phyloP scores from a whole-genome alignment of 495 filamentous ascomycete species.

The Xylaria grammica region DNA sequence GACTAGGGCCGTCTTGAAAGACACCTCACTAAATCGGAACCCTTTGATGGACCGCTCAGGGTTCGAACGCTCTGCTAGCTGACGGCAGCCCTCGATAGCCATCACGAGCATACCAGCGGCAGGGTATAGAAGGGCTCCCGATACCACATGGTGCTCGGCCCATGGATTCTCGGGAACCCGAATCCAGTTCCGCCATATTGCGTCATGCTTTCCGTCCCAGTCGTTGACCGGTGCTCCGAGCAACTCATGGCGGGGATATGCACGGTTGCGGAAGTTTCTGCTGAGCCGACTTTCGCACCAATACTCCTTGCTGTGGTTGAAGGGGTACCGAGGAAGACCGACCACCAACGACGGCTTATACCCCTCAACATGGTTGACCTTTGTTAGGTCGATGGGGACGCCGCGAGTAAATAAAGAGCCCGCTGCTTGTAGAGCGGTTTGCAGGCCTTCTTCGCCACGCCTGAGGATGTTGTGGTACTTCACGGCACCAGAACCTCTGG shows the following conservation, averaged over 20 bases:
- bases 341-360: constrained; percentile 25
- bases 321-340: constrained; percentile 41
- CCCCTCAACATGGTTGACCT: constrained; percentile 25
- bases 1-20: constrained; percentile 35
- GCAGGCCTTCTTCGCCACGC: constrained; percentile 10
- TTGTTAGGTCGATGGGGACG: constrained; percentile 40
- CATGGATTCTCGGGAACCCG: constrained; percentile 46
- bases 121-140: constrained; percentile 49
- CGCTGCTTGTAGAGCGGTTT: constrained; percentile 29
- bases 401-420: constrained; percentile 42
- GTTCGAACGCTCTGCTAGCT: constrained; percentile 26
- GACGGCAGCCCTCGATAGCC: constrained; percentile 52
- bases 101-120: constrained; percentile 54
- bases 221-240: constrained; percentile 44
- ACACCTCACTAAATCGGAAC: constrained; percentile 24
- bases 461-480: constrained; percentile 1
- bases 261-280: constrained; percentile 42
- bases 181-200: constrained; percentile 52
- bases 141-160: constrained; percentile 48
- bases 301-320: constrained; percentile 41
- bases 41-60: constrained; percentile 12
- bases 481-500: background rate
- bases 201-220: constrained; percentile 33
- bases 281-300: constrained; percentile 49
- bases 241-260: constrained; percentile 46